phyloP scores from a whole-genome alignment of 129 eudicot genomes.

The Kitagawia praeruptora region DNA sequence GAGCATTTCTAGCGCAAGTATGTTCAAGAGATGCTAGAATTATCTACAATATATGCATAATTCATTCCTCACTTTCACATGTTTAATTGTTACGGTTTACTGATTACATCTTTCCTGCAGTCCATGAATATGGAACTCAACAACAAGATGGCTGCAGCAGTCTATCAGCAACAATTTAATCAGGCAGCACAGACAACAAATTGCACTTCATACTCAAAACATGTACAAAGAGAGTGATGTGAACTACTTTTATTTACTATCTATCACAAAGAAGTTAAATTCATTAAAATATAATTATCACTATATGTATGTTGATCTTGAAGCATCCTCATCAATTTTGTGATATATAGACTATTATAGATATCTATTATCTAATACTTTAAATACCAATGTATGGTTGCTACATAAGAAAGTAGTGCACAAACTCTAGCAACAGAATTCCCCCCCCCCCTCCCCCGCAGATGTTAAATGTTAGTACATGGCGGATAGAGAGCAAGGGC shows the following conservation, averaged over 20 bases:
- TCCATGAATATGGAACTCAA: conserved; percentile 70
- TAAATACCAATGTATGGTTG: background rate
- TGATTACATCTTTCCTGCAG: conserved; percentile 31
- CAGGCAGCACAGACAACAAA: conserved; percentile 28
- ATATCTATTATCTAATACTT: background rate
- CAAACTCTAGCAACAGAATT: background rate
- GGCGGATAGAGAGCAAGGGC: too few species aligned
- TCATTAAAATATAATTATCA: background rate
- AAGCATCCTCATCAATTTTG: too few species aligned
- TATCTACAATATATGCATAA: background rate
- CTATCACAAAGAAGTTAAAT: background rate
- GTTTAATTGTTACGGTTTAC: background rate
- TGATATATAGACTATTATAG: background rate
- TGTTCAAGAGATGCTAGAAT: conserved; percentile 13
- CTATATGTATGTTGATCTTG: background rate
- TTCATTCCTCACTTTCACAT: background rate
- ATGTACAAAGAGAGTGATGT: conserved; percentile 24
- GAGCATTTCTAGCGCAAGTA: conserved; percentile 58
- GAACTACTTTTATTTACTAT: background rate
- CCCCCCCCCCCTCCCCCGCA: too few species aligned
- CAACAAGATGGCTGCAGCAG: conserved; percentile 65
- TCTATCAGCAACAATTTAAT: conserved; percentile 48
- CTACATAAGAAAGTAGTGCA: background rate
- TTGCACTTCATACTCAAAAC: conserved; percentile 23
- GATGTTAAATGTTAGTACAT: too few species aligned